A percentile compares a stretch with the other conserved stretches of the same genome.
These are phyloP conservation scores for Casuarina equisetifolia DNA, from an alignment of 306 rosid species.

Conservation along the genomic window DNA sequence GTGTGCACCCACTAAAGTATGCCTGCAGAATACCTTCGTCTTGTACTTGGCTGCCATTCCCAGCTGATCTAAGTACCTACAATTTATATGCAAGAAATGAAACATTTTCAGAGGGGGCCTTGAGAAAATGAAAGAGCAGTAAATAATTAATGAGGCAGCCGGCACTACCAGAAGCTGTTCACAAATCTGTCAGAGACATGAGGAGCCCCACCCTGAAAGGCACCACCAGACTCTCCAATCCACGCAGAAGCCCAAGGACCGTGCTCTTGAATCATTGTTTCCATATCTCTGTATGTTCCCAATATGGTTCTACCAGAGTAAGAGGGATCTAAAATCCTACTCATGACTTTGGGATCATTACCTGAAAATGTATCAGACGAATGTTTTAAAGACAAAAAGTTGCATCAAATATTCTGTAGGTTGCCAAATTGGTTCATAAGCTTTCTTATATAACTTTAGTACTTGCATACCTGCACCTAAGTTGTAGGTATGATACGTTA, in stretches of 20 bases:
- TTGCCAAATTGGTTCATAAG: background rate
- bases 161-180: conserved; percentile 87
- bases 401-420: background rate
- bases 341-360: conserved; percentile 51
- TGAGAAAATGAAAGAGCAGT: conserved; percentile 5
- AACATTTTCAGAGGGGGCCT: background rate
- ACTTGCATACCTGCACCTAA: conserved; percentile 81
- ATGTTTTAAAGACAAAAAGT: background rate
- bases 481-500: conserved; percentile 83
- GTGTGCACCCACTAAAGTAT: conserved; percentile 86
- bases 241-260: conserved; percentile 87
- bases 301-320: conserved; percentile 46
- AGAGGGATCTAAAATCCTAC: conserved; percentile 65
- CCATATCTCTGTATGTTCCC: conserved; percentile 42
- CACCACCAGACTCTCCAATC: conserved; percentile 99
- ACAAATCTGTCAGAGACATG: conserved; percentile 73
- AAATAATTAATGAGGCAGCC: conserved; percentile 20
- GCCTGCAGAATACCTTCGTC: conserved; percentile 86
- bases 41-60: conserved; percentile 81
- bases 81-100: background rate
- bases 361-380: conserved; percentile 42
- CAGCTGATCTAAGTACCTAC: conserved; percentile 97
- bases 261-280: conserved; percentile 45
- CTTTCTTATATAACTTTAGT: background rate
- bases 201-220: conserved; percentile 84